Evolutionary conservation across 768 basidiomycete genomes (phyloP).

Genomic region (Pluteus cervinus): DNA sequence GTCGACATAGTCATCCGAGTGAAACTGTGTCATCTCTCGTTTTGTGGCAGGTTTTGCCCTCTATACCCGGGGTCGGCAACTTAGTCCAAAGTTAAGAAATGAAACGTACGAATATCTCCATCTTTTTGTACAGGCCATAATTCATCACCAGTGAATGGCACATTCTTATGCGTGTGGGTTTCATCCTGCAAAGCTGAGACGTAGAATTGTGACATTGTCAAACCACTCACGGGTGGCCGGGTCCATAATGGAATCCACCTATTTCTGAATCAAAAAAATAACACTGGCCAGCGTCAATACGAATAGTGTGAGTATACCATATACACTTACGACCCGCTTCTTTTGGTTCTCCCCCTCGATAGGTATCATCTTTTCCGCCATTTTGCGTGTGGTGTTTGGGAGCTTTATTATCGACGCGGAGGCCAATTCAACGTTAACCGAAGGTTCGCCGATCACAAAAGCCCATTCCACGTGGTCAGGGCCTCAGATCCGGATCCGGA

Average conservation of each 20-base stretch:
- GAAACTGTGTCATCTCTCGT: slow-evolving; percentile 99
- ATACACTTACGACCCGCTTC: slow-evolving; percentile 79
- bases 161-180: slow-evolving; percentile 98
- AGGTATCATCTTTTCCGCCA: slow-evolving; percentile 51
- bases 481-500: too few relatives aligned
- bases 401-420: too few relatives aligned
- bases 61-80: slow-evolving; percentile 32
- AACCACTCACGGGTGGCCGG: slow-evolving; percentile 76
- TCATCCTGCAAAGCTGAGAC: slow-evolving; percentile 58
- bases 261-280: slow-evolving; percentile 99
- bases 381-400: slow-evolving; percentile 14
- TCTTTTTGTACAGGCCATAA: slow-evolving; percentile 97
- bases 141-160: slow-evolving; percentile 99
- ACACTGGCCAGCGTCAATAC: slow-evolving; percentile 46
- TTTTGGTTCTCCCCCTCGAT: slow-evolving; percentile 70
- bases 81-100: slow-evolving; percentile 1
- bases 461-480: too few relatives aligned
- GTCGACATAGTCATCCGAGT: slow-evolving; percentile 98
- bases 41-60: slow-evolving; percentile 99
- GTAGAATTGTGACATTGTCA: slow-evolving; percentile 2
- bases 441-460: too few relatives aligned
- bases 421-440: too few relatives aligned
- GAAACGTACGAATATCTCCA: slow-evolving; percentile 95
- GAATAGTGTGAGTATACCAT: slow-evolving; percentile 9
- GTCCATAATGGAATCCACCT: slow-evolving; percentile 99